phyloP scores from a whole-genome alignment of 768 basidiomycete genomes.

The Fomitopsis serialis region DNA sequence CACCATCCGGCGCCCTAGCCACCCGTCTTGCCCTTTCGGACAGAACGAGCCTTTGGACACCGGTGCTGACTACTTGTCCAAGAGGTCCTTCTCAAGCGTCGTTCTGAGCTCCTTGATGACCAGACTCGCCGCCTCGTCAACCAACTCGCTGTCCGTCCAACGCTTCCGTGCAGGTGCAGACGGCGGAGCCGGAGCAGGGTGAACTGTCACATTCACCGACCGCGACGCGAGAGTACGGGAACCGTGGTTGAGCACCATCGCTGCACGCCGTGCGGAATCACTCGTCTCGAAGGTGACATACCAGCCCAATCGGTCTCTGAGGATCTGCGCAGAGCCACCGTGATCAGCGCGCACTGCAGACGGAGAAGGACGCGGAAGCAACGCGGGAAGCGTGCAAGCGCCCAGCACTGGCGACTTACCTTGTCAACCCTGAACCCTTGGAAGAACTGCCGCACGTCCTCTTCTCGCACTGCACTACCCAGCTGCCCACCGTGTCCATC shows the following conservation, averaged over 20 bases:
- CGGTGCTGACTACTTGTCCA: constrained; percentile 53
- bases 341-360: background rate
- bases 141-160: constrained; percentile 50
- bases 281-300: constrained; percentile 74
- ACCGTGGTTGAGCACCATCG: constrained; percentile 50
- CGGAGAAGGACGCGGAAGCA: background rate
- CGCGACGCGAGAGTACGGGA: constrained; percentile 54
- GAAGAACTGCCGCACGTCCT: constrained; percentile 66
- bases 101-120: constrained; percentile 52
- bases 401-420: constrained; percentile 36
- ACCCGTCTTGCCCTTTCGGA: constrained; percentile 44
- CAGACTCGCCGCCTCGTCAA: constrained; percentile 48
- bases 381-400: background rate
- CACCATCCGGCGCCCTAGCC: constrained; percentile 25
- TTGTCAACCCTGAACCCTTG: constrained; percentile 65
- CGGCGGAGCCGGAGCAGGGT: constrained; percentile 30
- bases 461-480: constrained; percentile 51
- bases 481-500: constrained; percentile 41
- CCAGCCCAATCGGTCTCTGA: constrained; percentile 67
- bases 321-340: constrained; percentile 39
- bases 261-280: constrained; percentile 61
- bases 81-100: constrained; percentile 60
- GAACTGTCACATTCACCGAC: constrained; percentile 50
- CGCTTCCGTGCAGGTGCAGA: constrained; percentile 33
- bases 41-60: constrained; percentile 45